Base-by-base conservation (phyloP, 306 rosid species). In the Acacia melanoxylon region DNA sequence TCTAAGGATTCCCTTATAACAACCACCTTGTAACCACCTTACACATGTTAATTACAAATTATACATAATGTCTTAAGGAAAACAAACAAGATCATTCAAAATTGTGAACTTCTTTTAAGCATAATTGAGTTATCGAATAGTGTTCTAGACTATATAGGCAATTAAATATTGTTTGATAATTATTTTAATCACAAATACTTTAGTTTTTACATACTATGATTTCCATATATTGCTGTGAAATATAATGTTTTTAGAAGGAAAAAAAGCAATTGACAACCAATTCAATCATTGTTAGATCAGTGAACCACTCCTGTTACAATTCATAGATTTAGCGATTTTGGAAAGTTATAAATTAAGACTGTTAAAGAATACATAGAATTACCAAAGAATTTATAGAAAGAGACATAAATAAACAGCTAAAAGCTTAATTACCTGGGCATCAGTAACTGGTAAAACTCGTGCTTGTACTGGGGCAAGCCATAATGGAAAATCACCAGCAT, bases 381-480 rank as follows among this genome's bases (percentile, higher is more conserved):
- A 78, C 80, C 78, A 40, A 68, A 62, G 46, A 44, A 61, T 62
- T 75, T 71, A 49, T 76, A 3, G 9, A 46, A 27, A 40, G 33
- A 9, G 6, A 35, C 24, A 58, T 25, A 14, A 41, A 59, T 61
- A 24, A 13, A 71, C 72, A 75, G 33, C 62, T 24, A 68, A 69
- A 37, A 15, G 46, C 59, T 78, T 75, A 42, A 68, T 33, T 90
- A 95, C 99, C 99, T 95, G 99, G 65, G 86, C 48, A 65, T 95
- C 99, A 1, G 98, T 92, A 44, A 95, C 98, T 27, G 99, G 99
- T 83, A 95, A 82, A 79, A 95, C 87, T 76, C 97, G 95, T 77
- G 92, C 98, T 81, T 95, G 99, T 61, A 91, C 54, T 58, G 99
- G 99, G 61, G 99, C 92, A 78, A 95, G 98, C 99, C 98, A 95